These are phyloP conservation scores for Aureobasidium sp. DNA, from an alignment of 2,329 filamentous ascomycete genomes.

Conservation along the genomic window DNA sequence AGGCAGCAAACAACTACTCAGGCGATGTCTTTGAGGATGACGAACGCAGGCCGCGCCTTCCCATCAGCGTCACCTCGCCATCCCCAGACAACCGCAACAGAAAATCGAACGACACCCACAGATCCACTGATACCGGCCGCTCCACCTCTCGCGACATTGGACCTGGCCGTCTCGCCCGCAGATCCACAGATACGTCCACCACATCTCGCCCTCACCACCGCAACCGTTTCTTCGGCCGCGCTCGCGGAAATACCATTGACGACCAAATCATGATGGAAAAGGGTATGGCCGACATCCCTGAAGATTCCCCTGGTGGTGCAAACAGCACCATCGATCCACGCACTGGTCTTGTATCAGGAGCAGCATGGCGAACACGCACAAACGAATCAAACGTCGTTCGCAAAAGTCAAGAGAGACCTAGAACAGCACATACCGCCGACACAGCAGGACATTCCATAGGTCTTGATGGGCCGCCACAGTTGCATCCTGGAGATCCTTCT, in stretches of 20 bases:
- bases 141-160: conserved; percentile 20
- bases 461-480: neutral
- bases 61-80: conserved; percentile 28
- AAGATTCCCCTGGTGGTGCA: conserved; percentile 14
- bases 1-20: conserved; percentile 49
- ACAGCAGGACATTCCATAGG: neutral
- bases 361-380: conserved; percentile 22
- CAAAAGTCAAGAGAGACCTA: neutral
- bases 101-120: conserved; percentile 15
- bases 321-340: conserved; percentile 22
- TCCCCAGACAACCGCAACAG: conserved; percentile 22
- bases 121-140: conserved; percentile 18
- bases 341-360: conserved; percentile 22
- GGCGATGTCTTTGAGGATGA: conserved; percentile 57
- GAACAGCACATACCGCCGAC: neutral
- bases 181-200: conserved; percentile 20
- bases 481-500: neutral
- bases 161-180: conserved; percentile 20
- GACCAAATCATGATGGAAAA: conserved; percentile 25
- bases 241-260: conserved; percentile 15
- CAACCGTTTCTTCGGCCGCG: conserved; percentile 53
- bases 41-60: conserved; percentile 29
- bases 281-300: conserved; percentile 30
- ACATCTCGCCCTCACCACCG: conserved; percentile 41
- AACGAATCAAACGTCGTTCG: conserved; percentile 20